Evolutionary conservation across 202 grass and related monocot species (phyloP).

Genomic region (Panicum hallii): DNA sequence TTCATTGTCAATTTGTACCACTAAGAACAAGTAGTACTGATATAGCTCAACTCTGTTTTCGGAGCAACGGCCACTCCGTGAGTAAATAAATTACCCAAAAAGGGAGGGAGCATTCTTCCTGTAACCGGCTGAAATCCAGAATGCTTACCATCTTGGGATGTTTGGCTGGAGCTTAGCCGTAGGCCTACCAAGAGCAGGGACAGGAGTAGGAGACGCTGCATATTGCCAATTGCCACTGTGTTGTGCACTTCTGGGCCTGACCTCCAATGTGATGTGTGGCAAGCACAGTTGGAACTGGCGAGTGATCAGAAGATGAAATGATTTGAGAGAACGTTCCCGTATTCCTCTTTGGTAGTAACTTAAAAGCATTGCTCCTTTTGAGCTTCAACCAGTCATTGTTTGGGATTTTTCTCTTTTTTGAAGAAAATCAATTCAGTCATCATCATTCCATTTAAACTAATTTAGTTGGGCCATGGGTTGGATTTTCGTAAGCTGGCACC

Average conservation of each 20-base stretch:
- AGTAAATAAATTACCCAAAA: conserved; percentile 6
- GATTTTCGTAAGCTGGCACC: not conserved
- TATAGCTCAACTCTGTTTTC: conserved; percentile 26
- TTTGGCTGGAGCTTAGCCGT: conserved; percentile 48
- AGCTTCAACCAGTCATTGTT: not conserved
- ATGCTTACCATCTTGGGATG: conserved; percentile 76
- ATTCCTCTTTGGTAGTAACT: conserved; percentile 1
- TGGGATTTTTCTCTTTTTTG: not conserved
- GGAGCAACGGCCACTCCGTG: not conserved
- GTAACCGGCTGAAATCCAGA: conserved; percentile 10
- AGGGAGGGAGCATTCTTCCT: not conserved
- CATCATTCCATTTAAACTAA: not conserved
- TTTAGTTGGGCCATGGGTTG: not conserved
- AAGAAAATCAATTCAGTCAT: conserved; percentile 36
- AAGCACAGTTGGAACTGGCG: conserved; percentile 34
- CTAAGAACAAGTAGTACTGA: conserved; percentile 30
- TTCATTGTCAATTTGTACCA: conserved; percentile 20
- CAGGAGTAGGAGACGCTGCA: conserved; percentile 48
- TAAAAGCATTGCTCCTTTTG: not conserved
- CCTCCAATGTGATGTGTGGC: not conserved
- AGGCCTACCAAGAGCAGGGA: conserved; percentile 50
- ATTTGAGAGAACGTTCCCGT: not conserved
- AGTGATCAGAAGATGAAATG: conserved; percentile 34
- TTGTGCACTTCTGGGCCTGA: not conserved
- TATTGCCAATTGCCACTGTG: conserved; percentile 10